These are phyloP conservation scores for Musa balbisiana DNA, from an alignment of 202 grass and related monocot genomes.

Conservation along the genomic window DNA sequence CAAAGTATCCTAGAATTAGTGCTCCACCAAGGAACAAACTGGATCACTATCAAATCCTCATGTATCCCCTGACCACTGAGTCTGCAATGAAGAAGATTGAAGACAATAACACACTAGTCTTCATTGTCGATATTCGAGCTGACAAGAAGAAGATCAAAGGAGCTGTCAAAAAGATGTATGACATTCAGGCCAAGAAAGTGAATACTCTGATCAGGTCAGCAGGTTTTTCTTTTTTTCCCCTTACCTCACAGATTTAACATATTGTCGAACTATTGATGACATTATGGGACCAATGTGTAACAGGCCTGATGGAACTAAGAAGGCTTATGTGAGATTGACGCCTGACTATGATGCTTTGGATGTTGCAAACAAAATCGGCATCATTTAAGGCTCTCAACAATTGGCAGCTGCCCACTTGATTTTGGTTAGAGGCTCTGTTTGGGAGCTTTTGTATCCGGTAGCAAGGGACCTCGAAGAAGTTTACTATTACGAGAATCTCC, in stretches of 20 bases:
- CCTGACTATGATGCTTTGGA: constrained; percentile 9
- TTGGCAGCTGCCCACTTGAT: too few relatives aligned
- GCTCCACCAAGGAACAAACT: constrained; percentile 11
- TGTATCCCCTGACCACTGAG: constrained; percentile 16
- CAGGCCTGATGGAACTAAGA: constrained; percentile 17
- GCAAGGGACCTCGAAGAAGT: too few relatives aligned
- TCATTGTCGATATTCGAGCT: constrained; percentile 12
- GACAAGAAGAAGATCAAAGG: constrained; percentile 17
- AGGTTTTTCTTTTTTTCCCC: neutral
- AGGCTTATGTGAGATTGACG: constrained; percentile 16
- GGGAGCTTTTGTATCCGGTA: too few relatives aligned
- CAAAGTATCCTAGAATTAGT: constrained; percentile 11
- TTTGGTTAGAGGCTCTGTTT: too few relatives aligned
- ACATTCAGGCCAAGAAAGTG: constrained; percentile 15
- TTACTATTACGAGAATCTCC: too few relatives aligned
- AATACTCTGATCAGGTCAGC: constrained; percentile 12
- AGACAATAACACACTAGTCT: constrained; percentile 14
- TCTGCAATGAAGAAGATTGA: constrained; percentile 15
- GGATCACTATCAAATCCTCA: constrained; percentile 12
- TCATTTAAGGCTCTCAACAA: neutral
- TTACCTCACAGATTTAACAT: neutral
- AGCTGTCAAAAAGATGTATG: constrained; percentile 15
- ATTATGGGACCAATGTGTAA: neutral
- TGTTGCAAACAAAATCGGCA: constrained; percentile 16
- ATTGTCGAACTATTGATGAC: neutral